Evolutionary conservation across 306 rosid species (phyloP).

Genomic region (Dryas alaskensis): DNA sequence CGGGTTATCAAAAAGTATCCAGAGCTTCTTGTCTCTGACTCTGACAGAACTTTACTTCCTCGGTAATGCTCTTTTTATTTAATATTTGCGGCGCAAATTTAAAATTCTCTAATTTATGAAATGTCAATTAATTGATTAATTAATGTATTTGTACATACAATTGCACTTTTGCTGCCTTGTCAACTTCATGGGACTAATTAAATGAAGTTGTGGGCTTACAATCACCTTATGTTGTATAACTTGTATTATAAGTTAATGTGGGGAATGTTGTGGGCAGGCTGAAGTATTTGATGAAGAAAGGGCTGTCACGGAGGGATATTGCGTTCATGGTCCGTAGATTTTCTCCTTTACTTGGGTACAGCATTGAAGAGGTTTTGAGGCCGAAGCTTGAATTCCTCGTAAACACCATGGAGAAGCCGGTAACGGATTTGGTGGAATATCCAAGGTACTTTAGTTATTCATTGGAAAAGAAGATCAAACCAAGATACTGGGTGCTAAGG

Average conservation of each 20-base stretch:
- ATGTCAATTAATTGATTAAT: background rate
- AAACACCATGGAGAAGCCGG: slow-evolving; percentile 71
- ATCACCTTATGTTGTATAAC: too few relatives aligned
- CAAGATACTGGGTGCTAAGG: slow-evolving; percentile 68
- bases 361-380: slow-evolving; percentile 67
- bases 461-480: slow-evolving; percentile 82
- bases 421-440: slow-evolving; percentile 70
- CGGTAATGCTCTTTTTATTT: slow-evolving; percentile 46
- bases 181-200: background rate
- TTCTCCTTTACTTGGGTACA: slow-evolving; percentile 83
- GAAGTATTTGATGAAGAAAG: slow-evolving; percentile 59
- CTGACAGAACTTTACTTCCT: slow-evolving; percentile 59
- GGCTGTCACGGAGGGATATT: slow-evolving; percentile 61
- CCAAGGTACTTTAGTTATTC: slow-evolving; percentile 94
- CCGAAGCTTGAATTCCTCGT: slow-evolving; percentile 79
- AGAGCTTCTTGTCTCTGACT: slow-evolving; percentile 69
- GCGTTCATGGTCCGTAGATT: slow-evolving; percentile 71
- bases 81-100: background rate
- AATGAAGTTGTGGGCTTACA: too few relatives aligned
- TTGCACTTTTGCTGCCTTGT: background rate
- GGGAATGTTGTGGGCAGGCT: slow-evolving; percentile 45
- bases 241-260: slow-evolving; percentile 8
- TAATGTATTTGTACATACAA: background rate
- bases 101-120: background rate
- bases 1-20: slow-evolving; percentile 80